Percentiles rank a stretch among this genome's conserved stretches.
phyloP scores from a whole-genome alignment of 441 rosid genomes.

The Biscutella auriculata region DNA sequence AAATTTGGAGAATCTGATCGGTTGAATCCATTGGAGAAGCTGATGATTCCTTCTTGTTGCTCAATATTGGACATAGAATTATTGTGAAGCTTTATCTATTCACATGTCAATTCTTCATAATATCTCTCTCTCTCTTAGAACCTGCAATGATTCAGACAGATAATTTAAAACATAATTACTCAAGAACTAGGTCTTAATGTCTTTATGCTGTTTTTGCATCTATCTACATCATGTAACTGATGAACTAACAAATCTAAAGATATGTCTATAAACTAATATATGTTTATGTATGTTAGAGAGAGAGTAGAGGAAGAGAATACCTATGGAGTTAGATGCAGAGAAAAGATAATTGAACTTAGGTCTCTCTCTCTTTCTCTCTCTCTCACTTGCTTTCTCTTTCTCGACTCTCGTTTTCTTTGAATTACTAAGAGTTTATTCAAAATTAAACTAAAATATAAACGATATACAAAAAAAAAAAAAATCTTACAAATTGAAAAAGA shows the following conservation, averaged over 20 bases:
- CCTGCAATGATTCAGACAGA: constrained; percentile 20
- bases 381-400: constrained; percentile 20
- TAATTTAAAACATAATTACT: not conserved
- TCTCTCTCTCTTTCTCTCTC: constrained; percentile 19
- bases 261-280: not conserved
- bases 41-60: constrained; percentile 41
- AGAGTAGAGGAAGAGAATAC: constrained; percentile 13
- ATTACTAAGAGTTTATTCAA: constrained; percentile 20
- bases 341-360: constrained; percentile 22
- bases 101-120: constrained; percentile 42
- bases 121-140: not conserved
- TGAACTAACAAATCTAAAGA: constrained; percentile 1
- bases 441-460: not conserved
- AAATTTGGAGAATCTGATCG: constrained; percentile 26
- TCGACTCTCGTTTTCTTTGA: constrained; percentile 20
- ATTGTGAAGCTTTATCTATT: constrained; percentile 41
- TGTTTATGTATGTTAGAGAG: constrained; percentile 1
- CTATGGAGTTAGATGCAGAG: constrained; percentile 20
- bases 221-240: constrained; percentile 1
- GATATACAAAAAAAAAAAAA: not conserved
- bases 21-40: constrained; percentile 68
- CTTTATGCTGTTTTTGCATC: not conserved
- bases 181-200: constrained; percentile 14
- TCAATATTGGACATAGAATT: constrained; percentile 74
- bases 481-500: constrained; percentile 22